Percentiles rank a stretch among this genome's conserved stretches.
Conservation (phyloP, 345 rosid genomes). For the Fremontodendron californicum region DNA sequence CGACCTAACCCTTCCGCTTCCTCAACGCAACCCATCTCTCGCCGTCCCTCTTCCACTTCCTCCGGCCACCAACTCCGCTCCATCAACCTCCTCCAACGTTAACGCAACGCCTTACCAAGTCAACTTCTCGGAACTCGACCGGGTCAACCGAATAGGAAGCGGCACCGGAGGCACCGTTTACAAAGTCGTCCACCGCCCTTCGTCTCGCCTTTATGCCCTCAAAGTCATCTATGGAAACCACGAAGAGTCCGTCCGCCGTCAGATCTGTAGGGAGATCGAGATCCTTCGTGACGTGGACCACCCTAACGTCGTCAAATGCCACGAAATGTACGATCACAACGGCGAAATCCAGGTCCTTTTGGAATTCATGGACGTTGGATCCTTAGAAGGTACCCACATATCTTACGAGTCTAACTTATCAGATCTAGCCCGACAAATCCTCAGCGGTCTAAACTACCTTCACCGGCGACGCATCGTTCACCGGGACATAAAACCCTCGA, state of each 20-base stretch:
- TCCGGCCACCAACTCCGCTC: conserved; percentile 32
- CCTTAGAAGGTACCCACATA: conserved; percentile 68
- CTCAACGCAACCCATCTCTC: conserved; percentile 50
- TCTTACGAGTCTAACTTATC: conserved; percentile 43
- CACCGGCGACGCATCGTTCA: conserved; percentile 80
- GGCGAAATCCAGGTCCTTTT: conserved; percentile 89
- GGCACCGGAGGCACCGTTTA: conserved; percentile 89
- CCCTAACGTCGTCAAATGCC: conserved; percentile 82
- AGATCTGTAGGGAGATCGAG: conserved; percentile 91
- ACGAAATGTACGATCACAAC: conserved; percentile 76
- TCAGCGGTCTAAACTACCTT: conserved; percentile 73
- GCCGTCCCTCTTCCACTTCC: conserved; percentile 91
- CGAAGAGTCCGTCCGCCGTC: conserved; percentile 74
- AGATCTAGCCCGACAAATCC: conserved; percentile 64
- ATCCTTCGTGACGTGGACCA: conserved; percentile 78
- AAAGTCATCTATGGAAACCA: conserved; percentile 88
- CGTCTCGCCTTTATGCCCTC: conserved; percentile 54
- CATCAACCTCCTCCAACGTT: conserved; percentile 14
- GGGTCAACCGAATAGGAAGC: conserved; percentile 68
- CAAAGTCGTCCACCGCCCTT: conserved; percentile 68
- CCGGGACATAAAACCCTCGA: conserved; percentile 93
- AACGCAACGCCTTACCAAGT: conserved; percentile 13
- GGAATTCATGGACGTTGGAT: conserved; percentile 87
- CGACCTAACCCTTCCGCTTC: conserved; percentile 70
- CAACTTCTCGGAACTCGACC: conserved; percentile 49